Base-by-base conservation (phyloP, 768 basidiomycete genomes). In the Lactarius deliciosus region DNA sequence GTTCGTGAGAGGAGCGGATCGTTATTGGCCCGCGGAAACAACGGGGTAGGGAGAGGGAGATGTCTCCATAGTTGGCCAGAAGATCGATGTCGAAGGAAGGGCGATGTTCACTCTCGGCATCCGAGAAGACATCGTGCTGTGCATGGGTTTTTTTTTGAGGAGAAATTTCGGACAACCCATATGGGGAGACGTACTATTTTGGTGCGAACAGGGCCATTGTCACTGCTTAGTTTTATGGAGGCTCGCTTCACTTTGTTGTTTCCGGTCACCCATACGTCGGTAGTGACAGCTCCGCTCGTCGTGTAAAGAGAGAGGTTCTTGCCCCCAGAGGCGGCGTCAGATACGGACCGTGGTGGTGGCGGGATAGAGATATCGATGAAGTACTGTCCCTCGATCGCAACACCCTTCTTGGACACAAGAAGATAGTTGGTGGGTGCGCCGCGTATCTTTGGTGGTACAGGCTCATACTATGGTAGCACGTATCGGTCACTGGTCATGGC, bases 291-390 rank as follows among this genome's bases (percentile, higher is more conserved):
- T 15, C 61, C 65, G 11, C 47, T 58, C 30, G 60, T 66, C n/a
- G 65, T 58, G 28, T 25, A 18, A 13, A 66, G 36, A 6, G 45
- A 54, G 8, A 66, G 56, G 30, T 66, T 66, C 56, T 63, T 34
- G 28, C 3, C 28, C 18, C 20, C 30, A 34, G 47, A 11, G 47
- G 13, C 10, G 22, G 10, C n/a, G 11, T 22, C 47, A 50, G 38
- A n/a, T 18, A n/a, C 53, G 8, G 41, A n/a, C 22, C 1, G 41
- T 15, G 38, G 58, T 3, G 40, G 32, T 20, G 36, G 61, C 16
- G 45, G 28, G 6, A 66, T 47, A 22, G 61, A 47, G 41, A 63
- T 47, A 32, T 66, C 47, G 53, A 66, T 57, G 30, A 50, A n/a
- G n/a, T 65, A 65, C 4, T 43, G 53, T 15, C 64, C 58, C 54